These are phyloP conservation scores for Malassezia restricta DNA, from an alignment of 1,284 basidiomycete species.

Conservation along the genomic window DNA sequence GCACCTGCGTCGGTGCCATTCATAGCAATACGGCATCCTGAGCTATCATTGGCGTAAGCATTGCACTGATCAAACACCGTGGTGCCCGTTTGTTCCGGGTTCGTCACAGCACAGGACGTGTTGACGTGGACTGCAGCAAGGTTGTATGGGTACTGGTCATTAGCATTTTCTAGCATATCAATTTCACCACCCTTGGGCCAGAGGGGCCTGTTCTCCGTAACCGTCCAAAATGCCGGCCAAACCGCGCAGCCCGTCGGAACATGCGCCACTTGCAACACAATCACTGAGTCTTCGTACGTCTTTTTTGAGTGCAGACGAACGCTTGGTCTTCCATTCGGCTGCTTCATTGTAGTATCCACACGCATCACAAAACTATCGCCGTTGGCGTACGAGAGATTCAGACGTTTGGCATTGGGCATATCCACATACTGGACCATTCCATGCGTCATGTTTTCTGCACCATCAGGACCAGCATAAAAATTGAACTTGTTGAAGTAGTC, in stretches of 20 bases:
- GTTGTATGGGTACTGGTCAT: slow-evolving; percentile 30
- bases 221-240: slow-evolving; percentile 45
- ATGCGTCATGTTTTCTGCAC: slow-evolving; percentile 25
- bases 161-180: slow-evolving; percentile 42
- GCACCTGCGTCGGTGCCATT: slow-evolving; percentile 21
- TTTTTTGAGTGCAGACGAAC: slow-evolving; percentile 36
- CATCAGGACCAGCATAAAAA: slow-evolving; percentile 21
- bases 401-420: slow-evolving; percentile 15
- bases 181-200: slow-evolving; percentile 44
- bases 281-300: slow-evolving; percentile 33
- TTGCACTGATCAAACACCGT: slow-evolving; percentile 31
- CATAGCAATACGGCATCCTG: slow-evolving; percentile 34
- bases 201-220: slow-evolving; percentile 21
- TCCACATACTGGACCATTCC: slow-evolving; percentile 36
- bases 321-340: slow-evolving; percentile 24
- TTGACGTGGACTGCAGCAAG: slow-evolving; percentile 32
- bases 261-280: slow-evolving; percentile 38
- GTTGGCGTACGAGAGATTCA: slow-evolving; percentile 34
- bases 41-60: slow-evolving; percentile 18
- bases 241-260: slow-evolving; percentile 35
- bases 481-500: slow-evolving; percentile 30
- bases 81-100: slow-evolving; percentile 18
- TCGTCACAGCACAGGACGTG: neutral
- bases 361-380: slow-evolving; percentile 29
- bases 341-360: slow-evolving; percentile 24